Evolutionary conservation across 1,284 basidiomycete genomes (phyloP).

Genomic region (Abortiporus biennis): DNA sequence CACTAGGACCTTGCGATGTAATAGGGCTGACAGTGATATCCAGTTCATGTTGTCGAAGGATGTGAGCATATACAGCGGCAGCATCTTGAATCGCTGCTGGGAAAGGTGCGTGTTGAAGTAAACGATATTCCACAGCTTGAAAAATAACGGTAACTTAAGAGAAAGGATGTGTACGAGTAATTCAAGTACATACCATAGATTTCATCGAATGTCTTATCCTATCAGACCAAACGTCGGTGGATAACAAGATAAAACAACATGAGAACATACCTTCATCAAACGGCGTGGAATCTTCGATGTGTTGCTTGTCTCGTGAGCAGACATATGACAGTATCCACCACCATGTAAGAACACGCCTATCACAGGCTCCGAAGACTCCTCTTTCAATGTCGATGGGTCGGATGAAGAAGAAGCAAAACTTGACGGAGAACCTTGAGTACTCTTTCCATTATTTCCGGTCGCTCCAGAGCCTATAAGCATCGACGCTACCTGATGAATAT

Average conservation of each 20-base stretch:
- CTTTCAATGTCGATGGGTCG: not conserved
- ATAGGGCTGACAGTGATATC: not conserved
- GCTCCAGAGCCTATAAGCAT: too few relatives aligned
- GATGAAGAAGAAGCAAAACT: not conserved
- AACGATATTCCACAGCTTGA: slow-evolving; percentile 43
- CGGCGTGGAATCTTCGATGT: slow-evolving; percentile 42
- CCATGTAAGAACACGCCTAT: slow-evolving; percentile 47
- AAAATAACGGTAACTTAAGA: too few relatives aligned
- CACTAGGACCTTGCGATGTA: not conserved
- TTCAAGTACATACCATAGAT: slow-evolving; percentile 32
- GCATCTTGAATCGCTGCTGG: slow-evolving; percentile 62
- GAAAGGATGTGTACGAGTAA: not conserved
- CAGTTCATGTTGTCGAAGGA: slow-evolving; percentile 30
- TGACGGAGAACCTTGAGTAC: too few relatives aligned
- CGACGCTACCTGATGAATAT: too few relatives aligned
- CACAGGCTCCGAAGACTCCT: slow-evolving; percentile 17
- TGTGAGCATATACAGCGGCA: slow-evolving; percentile 51
- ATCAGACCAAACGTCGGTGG: not conserved
- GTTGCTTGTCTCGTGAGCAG: slow-evolving; percentile 40
- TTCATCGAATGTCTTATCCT: slow-evolving; percentile 30
- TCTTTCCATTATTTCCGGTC: too few relatives aligned
- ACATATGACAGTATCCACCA: slow-evolving; percentile 51
- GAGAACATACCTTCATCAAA: slow-evolving; percentile 28
- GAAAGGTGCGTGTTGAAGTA: slow-evolving; percentile 48
- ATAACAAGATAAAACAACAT: not conserved